Evolutionary conservation across 345 rosid species (phyloP).

Genomic region (Barbarea vulgaris): DNA sequence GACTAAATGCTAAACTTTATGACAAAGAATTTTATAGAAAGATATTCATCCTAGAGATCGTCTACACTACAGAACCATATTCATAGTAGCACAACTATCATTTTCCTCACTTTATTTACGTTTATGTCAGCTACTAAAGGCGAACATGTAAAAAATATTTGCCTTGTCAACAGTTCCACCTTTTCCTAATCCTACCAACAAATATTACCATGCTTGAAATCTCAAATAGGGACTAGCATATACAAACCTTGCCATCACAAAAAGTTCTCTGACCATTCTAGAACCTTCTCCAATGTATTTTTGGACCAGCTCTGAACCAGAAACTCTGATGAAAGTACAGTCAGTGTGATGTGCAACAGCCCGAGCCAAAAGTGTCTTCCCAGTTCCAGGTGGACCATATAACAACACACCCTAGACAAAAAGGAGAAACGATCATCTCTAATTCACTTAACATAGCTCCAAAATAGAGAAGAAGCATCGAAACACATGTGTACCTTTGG

Average conservation of each 20-base stretch:
- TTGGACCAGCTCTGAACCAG: constrained; percentile 96
- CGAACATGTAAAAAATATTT: not conserved
- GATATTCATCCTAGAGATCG: not conserved
- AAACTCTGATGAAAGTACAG: constrained; percentile 99
- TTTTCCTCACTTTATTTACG: not conserved
- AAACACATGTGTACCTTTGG: constrained; percentile 67
- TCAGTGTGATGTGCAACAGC: constrained; percentile 99
- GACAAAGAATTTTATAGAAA: not conserved
- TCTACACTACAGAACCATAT: not conserved
- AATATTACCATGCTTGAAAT: not conserved
- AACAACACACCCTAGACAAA: constrained; percentile 79
- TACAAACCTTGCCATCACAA: constrained; percentile 97
- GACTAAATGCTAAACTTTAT: not conserved
- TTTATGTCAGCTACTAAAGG: not conserved
- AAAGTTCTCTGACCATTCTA: constrained; percentile 98
- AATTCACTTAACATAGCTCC: not conserved
- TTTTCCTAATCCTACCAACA: not conserved
- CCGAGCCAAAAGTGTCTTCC: constrained; percentile 96
- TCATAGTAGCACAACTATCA: not conserved
- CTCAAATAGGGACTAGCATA: constrained; percentile 3
- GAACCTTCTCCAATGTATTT: constrained; percentile 99
- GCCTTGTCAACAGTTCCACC: not conserved
- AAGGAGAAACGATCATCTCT: not conserved
- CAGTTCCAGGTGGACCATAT: constrained; percentile 99
- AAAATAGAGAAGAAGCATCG: not conserved